Base-by-base conservation (phyloP, 2,329 filamentous ascomycete species). In the Calonectria ilicicola region DNA sequence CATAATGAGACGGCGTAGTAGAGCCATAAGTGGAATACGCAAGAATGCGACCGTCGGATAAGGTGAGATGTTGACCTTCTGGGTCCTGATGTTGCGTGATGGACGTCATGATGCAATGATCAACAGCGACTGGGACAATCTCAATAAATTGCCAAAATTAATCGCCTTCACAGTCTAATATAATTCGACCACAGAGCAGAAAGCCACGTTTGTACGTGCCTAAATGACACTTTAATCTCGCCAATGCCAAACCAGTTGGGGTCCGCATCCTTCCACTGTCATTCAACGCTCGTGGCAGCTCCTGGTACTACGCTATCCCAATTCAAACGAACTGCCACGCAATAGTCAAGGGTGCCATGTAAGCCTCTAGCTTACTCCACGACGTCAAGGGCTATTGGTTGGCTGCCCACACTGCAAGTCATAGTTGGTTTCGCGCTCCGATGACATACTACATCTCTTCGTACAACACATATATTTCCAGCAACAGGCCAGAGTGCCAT, bases 21-120 rank as follows among this genome's bases (percentile, higher is more conserved):
- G 58, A 63, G 8, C 38, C 58, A 21, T 44, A 63, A 7, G 12
- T 46, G 26, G 58, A 63, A 21, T 63, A 63, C 5, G 58, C 58
- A 42, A 63, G 58, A 63, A 63, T 46, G 58, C 58, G 58, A 46
- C 58, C 58, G 12, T 63, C 40, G 7, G 58, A 19, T 7, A 63
- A 23, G 21, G 23, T 19, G 17, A 63, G 26, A n/a, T 63, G 38
- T 27, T 46, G 58, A 10, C 23, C 58, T 7, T 63, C 58, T 3
- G 9, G 26, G 58, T 60, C 32, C 53, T 38, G 53, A 14, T 23
- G 12, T 40, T 23, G 58, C 12, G 58, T 44, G 29, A 40, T 15
- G 19, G 58, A 10, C 23, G 38, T 19, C 38, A 63, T 46, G 58
- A 44, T 46, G 23, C 29, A 38, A 38, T 23, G n/a, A 21, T 38